Evolutionary conservation across 768 basidiomycete genomes (phyloP).

Genomic region (Leccinum sublutescens): DNA sequence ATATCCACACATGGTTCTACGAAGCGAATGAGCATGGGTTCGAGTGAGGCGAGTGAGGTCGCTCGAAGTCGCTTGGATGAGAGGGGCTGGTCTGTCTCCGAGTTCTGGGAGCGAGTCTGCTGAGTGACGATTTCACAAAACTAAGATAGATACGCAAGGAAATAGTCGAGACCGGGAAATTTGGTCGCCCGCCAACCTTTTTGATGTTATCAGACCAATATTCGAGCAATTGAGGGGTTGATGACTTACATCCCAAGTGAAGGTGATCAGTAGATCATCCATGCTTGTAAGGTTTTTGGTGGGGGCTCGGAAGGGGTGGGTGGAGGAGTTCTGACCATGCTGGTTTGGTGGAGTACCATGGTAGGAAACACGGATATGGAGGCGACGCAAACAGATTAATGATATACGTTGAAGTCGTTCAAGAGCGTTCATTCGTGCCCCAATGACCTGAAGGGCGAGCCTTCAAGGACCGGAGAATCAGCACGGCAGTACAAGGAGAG

Average conservation of each 20-base stretch:
- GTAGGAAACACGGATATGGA: not conserved
- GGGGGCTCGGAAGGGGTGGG: constrained; percentile 66
- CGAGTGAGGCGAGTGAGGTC: no score
- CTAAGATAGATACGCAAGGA: no score
- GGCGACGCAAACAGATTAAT: constrained; percentile 20
- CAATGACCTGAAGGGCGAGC: constrained; percentile 55
- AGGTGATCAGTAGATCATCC: constrained; percentile 88
- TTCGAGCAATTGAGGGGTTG: not conserved
- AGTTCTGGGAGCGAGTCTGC: no score
- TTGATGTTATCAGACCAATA: constrained; percentile 57
- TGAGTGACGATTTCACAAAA: no score
- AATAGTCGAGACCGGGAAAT: constrained; percentile 91
- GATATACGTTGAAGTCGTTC: constrained; percentile 67
- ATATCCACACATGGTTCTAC: no score
- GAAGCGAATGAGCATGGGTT: no score
- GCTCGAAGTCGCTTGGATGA: no score
- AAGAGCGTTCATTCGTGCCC: constrained; percentile 65
- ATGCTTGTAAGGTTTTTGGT: constrained; percentile 56
- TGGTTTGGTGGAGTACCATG: constrained; percentile 63
- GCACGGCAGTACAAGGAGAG: constrained; percentile 16
- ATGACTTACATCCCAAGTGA: constrained; percentile 92
- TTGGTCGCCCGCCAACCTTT: constrained; percentile 98
- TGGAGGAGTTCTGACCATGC: constrained; percentile 38
- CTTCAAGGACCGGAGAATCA: constrained; percentile 10
- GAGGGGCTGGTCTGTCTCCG: no score